Evolutionary conservation across 495 filamentous ascomycete species (phyloP), one percentile per base, ranked within the genome.

Genomic region (Ramalina intermedia): DNA sequence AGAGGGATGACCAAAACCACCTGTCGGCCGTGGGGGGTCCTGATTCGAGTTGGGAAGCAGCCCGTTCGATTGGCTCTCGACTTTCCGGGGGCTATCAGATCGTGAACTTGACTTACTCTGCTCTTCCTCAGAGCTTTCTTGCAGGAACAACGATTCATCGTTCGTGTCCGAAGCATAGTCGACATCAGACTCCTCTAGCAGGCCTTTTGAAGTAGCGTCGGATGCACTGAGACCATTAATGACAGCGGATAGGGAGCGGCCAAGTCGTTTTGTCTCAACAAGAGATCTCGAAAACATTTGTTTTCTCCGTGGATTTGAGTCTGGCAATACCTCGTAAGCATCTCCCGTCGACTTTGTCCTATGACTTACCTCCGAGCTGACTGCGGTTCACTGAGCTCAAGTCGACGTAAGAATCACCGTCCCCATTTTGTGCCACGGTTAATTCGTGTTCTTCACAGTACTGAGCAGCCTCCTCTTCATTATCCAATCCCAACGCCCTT

Each of bases 391-490:
- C 52, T 27, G 57, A 60, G 41, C 52, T 49, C 26, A 60, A 43
- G 45, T 73, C 66, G 37, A 84, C 66, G 60, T 78, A 83, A 0
- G 64, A 58, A 21, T 66, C 60, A 16, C 70, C 68, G 41, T 67
- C 66, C 8, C 66, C 66, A 40, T 71, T 74, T 14, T 74, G 61
- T 13, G 67, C 59, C 35, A 94, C 73, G 21, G 69, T 59, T 36
- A 94, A 70, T 17, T 76, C 79, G 55, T 88, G 80, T 8, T 76
- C 69, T 62, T 84, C 67, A 41, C 75, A 80, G 56, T 87, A 94
- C 2, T 76, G 65, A 3, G 77, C 62, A 1, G 82, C 81, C 54
- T 94, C 76, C 11, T 81, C 72, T 35, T 78, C 69, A 6, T 80
- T 71, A 59, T 94, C 88, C 45, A 94, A 87, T 39, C 75, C 74